These are phyloP conservation scores for Viola pubescens DNA, from an alignment of 441 rosid genomes.

Conservation along the genomic window DNA sequence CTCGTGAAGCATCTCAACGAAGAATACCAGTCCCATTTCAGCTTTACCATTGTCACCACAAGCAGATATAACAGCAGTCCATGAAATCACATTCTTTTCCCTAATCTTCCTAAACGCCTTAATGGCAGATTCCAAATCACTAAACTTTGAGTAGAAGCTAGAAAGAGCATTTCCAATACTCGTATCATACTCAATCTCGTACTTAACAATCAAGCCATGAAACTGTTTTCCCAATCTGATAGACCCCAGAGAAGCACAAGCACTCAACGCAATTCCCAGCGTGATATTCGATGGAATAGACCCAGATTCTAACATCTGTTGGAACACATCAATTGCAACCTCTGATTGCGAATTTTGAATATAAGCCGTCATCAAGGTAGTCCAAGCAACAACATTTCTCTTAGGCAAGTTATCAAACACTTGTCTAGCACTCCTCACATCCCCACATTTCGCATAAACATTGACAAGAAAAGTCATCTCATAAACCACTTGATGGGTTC, in stretches of 20 bases:
- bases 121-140: slow-evolving; percentile 31
- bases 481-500: slow-evolving; percentile 27
- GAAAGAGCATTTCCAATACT: slow-evolving; percentile 57
- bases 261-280: slow-evolving; percentile 38
- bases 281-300: slow-evolving; percentile 39
- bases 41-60: slow-evolving; percentile 39
- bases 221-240: slow-evolving; percentile 39
- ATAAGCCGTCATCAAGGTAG: slow-evolving; percentile 37
- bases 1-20: slow-evolving; percentile 37
- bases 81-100: slow-evolving; percentile 43
- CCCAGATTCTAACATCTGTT: slow-evolving; percentile 35
- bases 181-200: slow-evolving; percentile 29
- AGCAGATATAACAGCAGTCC: slow-evolving; percentile 46
- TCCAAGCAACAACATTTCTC: slow-evolving; percentile 38
- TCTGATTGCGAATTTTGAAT: slow-evolving; percentile 40
- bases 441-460: slow-evolving; percentile 45
- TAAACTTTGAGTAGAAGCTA: slow-evolving; percentile 39
- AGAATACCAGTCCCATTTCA: slow-evolving; percentile 31
- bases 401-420: slow-evolving; percentile 29
- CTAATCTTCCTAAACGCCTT: slow-evolving; percentile 28
- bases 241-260: slow-evolving; percentile 34
- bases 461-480: slow-evolving; percentile 36
- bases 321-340: slow-evolving; percentile 30
- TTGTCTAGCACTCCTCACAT: slow-evolving; percentile 28
- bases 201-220: slow-evolving; percentile 45